phyloP scores from a whole-genome alignment of 495 filamentous ascomycete genomes.

The Xylaria longipes region DNA sequence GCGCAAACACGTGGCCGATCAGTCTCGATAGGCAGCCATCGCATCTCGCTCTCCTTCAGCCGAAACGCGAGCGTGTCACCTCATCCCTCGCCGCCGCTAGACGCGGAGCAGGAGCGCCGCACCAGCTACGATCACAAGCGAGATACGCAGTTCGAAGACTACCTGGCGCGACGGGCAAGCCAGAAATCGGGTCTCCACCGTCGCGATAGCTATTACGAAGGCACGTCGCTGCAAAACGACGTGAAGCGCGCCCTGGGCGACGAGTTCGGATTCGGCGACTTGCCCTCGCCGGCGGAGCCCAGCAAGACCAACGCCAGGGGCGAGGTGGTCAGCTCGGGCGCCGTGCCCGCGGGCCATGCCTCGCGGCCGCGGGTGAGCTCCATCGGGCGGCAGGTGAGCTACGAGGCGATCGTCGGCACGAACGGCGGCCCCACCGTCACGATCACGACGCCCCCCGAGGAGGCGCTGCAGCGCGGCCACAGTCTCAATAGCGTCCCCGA shows the following conservation, averaged over 20 bases:
- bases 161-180: conserved; percentile 29
- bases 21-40: conserved; percentile 30
- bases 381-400: conserved; percentile 32
- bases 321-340: conserved; percentile 30
- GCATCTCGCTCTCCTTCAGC: conserved; percentile 29
- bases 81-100: conserved; percentile 1
- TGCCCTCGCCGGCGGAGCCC: not conserved
- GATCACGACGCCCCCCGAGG: conserved; percentile 26
- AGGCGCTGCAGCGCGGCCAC: conserved; percentile 30
- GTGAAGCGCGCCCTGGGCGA: conserved; percentile 44
- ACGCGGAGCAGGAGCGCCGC: conserved; percentile 23
- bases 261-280: conserved; percentile 49
- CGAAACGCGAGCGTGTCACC: conserved; percentile 10
- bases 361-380: conserved; percentile 32
- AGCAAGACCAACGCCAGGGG: conserved; percentile 17
- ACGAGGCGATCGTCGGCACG: conserved; percentile 32
- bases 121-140: conserved; percentile 42
- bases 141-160: conserved; percentile 45
- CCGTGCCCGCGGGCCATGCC: conserved; percentile 25
- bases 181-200: not conserved
- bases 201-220: conserved; percentile 10
- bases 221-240: conserved; percentile 35
- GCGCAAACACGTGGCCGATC: conserved; percentile 29
- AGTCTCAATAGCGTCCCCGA: conserved; percentile 40
- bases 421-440: conserved; percentile 12